Base-by-base conservation (phyloP, 2,329 filamentous ascomycete genomes). In the Arthrobotrys iridis region DNA sequence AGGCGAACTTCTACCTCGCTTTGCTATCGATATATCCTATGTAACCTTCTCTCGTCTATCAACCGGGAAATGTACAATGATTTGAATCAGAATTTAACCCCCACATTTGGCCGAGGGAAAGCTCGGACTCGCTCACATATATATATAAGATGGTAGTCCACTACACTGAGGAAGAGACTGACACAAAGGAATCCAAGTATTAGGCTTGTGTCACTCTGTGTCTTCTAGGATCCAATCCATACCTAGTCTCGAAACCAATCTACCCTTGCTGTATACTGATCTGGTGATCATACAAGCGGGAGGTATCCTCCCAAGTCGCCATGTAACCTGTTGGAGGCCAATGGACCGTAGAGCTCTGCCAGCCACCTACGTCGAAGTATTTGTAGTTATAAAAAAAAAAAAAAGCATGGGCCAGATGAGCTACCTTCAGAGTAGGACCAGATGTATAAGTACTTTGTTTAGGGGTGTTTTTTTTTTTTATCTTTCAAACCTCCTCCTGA, bases 231-330 rank as follows among this genome's bases (percentile, higher is more conserved):
- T 52, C 48, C 35, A 52, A 37, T 55, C 28, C 50, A 37, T 52
- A 15, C 28, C 50, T 22, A 37, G 50, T 35, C 48, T 30, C 28
- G 48, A 55, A 55, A 55, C 48, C n/a, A 35, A 55, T 20, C 2
- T 30, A 55, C 22, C 48, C 48, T 37, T 35, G 48, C 18, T 55
- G 30, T 55, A 7, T n/a, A 35, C 48, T 15, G 18, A 55, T 55
- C 50, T 37, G 28, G 28, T n/a, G 30, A 55, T 37, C 46, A 52
- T 28, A 37, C 30, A 7, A 22, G 50, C 50, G 28, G 50, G 13
- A 55, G 18, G 50, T 37, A 24, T 55, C 28, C 28, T 35, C 15
- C n/a, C 11, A 50, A 33, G 46, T 33, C 24, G 24, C 48, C 7
- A 55, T 37, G 50, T 35, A 55, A 55, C 48, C 48, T 55, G 28